Evolutionary conservation across 257 asterid species (phyloP), one percentile per base, ranked within the genome.

Genomic region (Datura wrightii): DNA sequence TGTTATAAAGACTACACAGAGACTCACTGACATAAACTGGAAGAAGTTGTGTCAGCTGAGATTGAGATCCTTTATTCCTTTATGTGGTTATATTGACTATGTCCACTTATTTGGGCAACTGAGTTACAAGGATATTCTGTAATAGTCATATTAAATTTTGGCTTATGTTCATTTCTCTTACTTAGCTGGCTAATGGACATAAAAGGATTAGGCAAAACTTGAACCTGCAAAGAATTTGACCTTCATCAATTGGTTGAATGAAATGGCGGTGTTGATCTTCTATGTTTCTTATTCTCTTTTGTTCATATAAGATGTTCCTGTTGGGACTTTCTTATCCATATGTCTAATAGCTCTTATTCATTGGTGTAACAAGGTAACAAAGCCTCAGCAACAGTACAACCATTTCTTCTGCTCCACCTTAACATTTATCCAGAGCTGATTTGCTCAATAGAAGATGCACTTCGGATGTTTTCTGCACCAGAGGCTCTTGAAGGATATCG

Each of bases 321-420:
- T 52, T 78, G 7, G 42, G 31, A 52, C 65, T 78, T 46, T 52
- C 34, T 52, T 52, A 34, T 78, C 14, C 34, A 78, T 78, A 56
- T 63, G 72, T 56, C 74, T 53, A 71, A 76, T 82, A 37, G 53
- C 72, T 84, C 76, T 53, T 74, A 19, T 6, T 66, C 71, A 85
- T 80, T 66, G 72, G 8, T 86, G 56, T 79, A 84, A 85, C 83
- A 92, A 94, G 98, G 94, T 67, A 88, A 78, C 87, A 93, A 93
- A 90, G 90, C 93, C 79, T 94, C 98, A 71, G 96, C 92, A 55
- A 94, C 98, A 70, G 85, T 93, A 87, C 97, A 94, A 59, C 98
- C 98, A 82, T 94, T 92, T 90, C 93, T 94, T 88, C 85, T 94
- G 88, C 96, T 93, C 87, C 98, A 94, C 87, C 96, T 94, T 54